Evolutionary conservation across 2,329 filamentous ascomycete species (phyloP), one percentile per base, ranked within the genome.

Genomic region (Decorospora gaudefroyi): DNA sequence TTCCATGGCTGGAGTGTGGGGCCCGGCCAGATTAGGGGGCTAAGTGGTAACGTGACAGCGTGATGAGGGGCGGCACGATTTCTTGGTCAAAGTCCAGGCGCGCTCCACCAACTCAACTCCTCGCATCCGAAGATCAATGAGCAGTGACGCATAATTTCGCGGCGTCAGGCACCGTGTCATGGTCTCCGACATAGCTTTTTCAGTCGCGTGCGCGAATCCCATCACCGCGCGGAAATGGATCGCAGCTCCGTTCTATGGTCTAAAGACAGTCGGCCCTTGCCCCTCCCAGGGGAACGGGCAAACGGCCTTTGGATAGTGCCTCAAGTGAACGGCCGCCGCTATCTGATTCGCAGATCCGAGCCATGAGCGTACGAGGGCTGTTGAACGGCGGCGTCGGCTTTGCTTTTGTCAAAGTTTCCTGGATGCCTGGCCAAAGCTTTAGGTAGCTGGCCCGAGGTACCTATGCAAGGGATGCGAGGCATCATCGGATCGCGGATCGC

Each of bases 401-500:
- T 49, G 49, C 58, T 53, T 55, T 57, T 40, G 31, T 42, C 37
- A 53, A 56, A 56, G 45, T 49, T 48, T 58, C 46, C 45, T 45
- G 48, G 45, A 38, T 40, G 42, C 33, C 37, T 59, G 65, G 64
- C 53, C 63, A 53, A 53, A 64, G 65, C 65, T n/a, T 57, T 36
- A 39, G 49, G 46, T 51, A 39, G 49, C 47, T 51, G 40, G 46
- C 8, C 30, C 40, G 40, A 27, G 25, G 46, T 36, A 54, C 51
- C 40, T 41, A 55, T 42, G 57, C 57, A 58, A 61, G 55, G 49
- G 46, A 44, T 35, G 23, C 23, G 42, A 46, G 47, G 48, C 53
- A 49, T 54, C 42, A 47, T 47, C 31, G 50, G 35, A 43, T 43
- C 28, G 15, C 32, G n/a, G n/a, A n/a, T n/a, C 28, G 12, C 33